Base-by-base conservation (phyloP, 1,284 basidiomycete species). In the Irpex sp. region DNA sequence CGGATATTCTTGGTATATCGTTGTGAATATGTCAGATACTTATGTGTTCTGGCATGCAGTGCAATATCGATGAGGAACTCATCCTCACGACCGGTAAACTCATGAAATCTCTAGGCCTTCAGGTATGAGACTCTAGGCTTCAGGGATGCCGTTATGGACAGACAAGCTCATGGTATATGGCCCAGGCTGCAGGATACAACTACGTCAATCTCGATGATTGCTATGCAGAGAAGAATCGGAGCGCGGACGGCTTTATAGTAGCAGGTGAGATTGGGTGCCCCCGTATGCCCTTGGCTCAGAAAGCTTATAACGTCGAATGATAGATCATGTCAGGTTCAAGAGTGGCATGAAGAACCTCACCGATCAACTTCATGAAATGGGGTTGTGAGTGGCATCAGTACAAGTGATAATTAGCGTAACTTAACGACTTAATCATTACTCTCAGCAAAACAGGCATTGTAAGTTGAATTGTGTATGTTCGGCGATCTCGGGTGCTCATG, bases 31-130 rank as follows among this genome's bases (percentile, higher is more conserved):
- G 18, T 14, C 23, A 47, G 9, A 47, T 51, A 35, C 66, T 67
- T 67, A 63, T 69, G 55, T 61, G 56, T n/a, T 42, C 33, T n/a
- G n/a, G n/a, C n/a, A n/a, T 28, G 10, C 60, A 76, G 73, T 78
- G 75, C 65, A 71, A 77, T 64, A 76, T 78, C 60, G 69, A 75
- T 60, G 70, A 77, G 61, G 65, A 71, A 14, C 67, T 75, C 35
- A 69, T 78, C 33, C 54, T 76, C n/a, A 63, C 71, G 39, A 73
- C 72, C 0, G 76, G 75, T 0, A 58, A 71, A 10, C 61, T 72
- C 23, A 73, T 78, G 72, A 69, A 72, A 63, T 66, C 69, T 3
- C 68, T 74, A 12, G 77, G 77, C 1, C 72, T 78, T 12, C 69
- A 69, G 61, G 67, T 69, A 39, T 14, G 60, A 19, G 4, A 8